These are phyloP conservation scores for Kondoa malvinella DNA, from an alignment of 768 basidiomycete genomes.

Conservation along the genomic window DNA sequence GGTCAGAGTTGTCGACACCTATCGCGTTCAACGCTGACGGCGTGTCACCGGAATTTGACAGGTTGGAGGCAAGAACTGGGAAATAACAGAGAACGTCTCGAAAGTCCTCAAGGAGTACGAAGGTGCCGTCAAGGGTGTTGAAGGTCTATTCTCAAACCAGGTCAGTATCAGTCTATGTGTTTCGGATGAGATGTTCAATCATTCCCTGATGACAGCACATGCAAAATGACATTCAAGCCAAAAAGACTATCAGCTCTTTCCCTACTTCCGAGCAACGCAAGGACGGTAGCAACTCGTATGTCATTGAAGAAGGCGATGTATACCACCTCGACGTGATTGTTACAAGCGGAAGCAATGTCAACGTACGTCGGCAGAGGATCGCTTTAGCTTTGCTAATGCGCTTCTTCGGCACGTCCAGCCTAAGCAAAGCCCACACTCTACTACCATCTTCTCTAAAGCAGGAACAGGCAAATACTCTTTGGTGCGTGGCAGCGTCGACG, in stretches of 20 bases:
- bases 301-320: constrained; percentile 83
- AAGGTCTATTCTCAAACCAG: constrained; percentile 41
- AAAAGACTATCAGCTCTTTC: constrained; percentile 63
- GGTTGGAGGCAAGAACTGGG: constrained; percentile 78
- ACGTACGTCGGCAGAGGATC: constrained; percentile 7
- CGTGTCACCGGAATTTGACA: too few species aligned
- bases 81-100: constrained; percentile 68
- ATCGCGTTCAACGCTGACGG: too few species aligned
- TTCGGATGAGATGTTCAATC: background rate
- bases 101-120: constrained; percentile 44
- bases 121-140: constrained; percentile 68
- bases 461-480: constrained; percentile 66
- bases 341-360: constrained; percentile 57
- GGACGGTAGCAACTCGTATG: constrained; percentile 58
- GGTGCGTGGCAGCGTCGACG: background rate
- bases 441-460: constrained; percentile 68
- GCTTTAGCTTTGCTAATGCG: constrained; percentile 5
- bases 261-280: constrained; percentile 60
- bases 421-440: constrained; percentile 65
- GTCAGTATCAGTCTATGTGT: background rate
- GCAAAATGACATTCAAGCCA: constrained; percentile 82
- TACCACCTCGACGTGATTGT: constrained; percentile 86
- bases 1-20: constrained; percentile 44
- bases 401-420: background rate
- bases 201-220: constrained; percentile 37